Base-by-base conservation (phyloP, 2,329 filamentous ascomycete genomes). In the Torrubiella hemipterigena region DNA sequence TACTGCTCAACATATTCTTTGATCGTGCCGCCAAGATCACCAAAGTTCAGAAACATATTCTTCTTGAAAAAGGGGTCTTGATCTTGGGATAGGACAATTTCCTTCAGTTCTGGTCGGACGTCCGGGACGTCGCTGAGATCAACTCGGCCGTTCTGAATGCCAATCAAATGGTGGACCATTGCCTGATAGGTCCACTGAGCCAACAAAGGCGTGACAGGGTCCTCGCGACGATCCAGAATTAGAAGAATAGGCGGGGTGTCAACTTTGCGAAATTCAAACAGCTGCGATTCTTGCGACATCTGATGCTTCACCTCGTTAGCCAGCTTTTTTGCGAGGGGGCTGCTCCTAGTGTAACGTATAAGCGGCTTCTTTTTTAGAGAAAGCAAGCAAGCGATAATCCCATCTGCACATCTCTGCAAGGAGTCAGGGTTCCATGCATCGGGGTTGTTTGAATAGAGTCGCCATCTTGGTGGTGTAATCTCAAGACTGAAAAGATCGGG, bases 171-270 rank as follows among this genome's bases (percentile, higher is more conserved):
- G 51, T 98, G 91, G 1, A 98, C 91, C 87, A 98, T 98, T n/a
- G 91, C 91, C 58, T 98, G 91, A 49, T 98, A 98, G 17, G 91
- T 98, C 91, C 91, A 98, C 52, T 98, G 91, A 3, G 86, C 94
- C 29, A 98, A 68, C 9, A 98, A 63, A 0, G 91, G 91, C 4
- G 91, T 98, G 30, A 96, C 81, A 0, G 91, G 89, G 47, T 98
- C 91, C 50, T 95, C 87, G 52, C 91, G 74, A 25, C 91, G 76
- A 56, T 98, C 91, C 18, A 98, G 60, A 32, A 98, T 74, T 20
- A 98, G 67, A 11, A 98, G 65, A 44, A 98, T 87, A 0, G 93
- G 91, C 7, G 89, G 83, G 1, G 91, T 98, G 54, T 98, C 91
- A 31, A 87, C 81, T 54, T 85, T 87, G 41, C 89, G 74, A 54